phyloP scores from a whole-genome alignment of 805 yeast species.

The Candida qinlingensis region DNA sequence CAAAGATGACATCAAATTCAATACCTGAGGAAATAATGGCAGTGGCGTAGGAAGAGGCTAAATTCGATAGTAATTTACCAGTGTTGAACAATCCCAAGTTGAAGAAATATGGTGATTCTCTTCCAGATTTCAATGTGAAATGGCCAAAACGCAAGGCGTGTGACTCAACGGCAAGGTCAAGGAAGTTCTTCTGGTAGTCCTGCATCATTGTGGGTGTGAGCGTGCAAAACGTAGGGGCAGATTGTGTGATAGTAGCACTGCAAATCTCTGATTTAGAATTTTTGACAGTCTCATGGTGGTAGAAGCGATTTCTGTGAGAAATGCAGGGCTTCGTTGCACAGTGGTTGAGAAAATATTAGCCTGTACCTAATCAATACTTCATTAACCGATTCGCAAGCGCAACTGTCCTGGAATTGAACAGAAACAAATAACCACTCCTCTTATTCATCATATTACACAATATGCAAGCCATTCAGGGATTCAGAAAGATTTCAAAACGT shows the following conservation, averaged over 20 bases:
- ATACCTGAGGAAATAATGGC: constrained; percentile 78
- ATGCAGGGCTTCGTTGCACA: too few species aligned
- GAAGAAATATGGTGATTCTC: constrained; percentile 94
- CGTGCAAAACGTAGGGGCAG: too few species aligned
- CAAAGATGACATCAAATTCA: constrained; percentile 86
- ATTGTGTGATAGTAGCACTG: too few species aligned
- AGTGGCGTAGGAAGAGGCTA: constrained; percentile 85
- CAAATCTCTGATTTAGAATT: too few species aligned
- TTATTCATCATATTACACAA: neutral
- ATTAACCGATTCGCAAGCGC: too few species aligned
- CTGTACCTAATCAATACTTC: too few species aligned
- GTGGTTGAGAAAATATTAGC: too few species aligned
- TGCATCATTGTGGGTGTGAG: constrained; percentile 14
- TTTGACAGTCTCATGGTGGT: too few species aligned
- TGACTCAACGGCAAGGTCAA: constrained; percentile 76
- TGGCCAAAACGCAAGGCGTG: constrained; percentile 83
- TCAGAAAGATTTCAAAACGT: neutral
- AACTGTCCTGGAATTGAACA: too few species aligned
- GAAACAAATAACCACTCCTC: neutral
- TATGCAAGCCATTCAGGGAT: neutral
- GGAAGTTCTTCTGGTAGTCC: constrained; percentile 59
- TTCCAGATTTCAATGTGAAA: constrained; percentile 88
- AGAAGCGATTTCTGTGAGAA: too few species aligned
- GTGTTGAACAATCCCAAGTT: constrained; percentile 86
- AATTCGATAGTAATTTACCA: constrained; percentile 69